Base-by-base conservation (phyloP, 2,329 filamentous ascomycete genomes). In the Cladosporium oxysporum region DNA sequence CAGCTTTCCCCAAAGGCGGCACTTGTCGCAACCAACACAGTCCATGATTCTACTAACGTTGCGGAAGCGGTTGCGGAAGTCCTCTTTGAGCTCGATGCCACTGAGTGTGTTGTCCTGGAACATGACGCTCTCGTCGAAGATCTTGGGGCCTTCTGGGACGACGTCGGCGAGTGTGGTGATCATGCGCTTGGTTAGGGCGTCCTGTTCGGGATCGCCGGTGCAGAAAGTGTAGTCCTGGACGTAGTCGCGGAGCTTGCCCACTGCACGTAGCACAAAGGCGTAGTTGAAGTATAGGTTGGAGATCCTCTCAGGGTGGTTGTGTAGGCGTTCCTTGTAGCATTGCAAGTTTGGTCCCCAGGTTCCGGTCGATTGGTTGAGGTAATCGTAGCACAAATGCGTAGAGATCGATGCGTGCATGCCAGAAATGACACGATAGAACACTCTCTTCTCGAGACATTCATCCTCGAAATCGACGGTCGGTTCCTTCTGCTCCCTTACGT, bases 201-300 rank as follows among this genome's bases (percentile, higher is more conserved):
- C 93, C 76, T 97, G 91, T 2, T 83, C 83, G 0, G 88, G 84
- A 74, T 99, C 95, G 68, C 92, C 93, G 5, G 90, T 90, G 79
- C 95, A 99, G 79, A 97, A 99, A 0, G 91, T 95, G 81, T 98
- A 98, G 68, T 87, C 83, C 69, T 90, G 83, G 11, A 98, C 84
- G 71, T 93, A 90, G 28, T 91, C 91, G 14, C 90, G 91, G 10
- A 98, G 86, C 80, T 99, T 99, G 62, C 92, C 91, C 49, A 98
- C 87, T 14, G 95, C 95, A 59, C 95, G 91, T 29, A 94, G 90
- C 49, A 99, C 85, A n/a, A 99, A 85, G 0, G 95, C 95, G 76
- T 97, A 99, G 85, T 99, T 98, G 83, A 99, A 99, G 83, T 99
- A 99, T 59, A 99, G 85, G 79, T 99, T 99, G 71, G 93, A 95